Evolutionary conservation across 2,329 filamentous ascomycete species (phyloP).

Genomic region (Fulvia fulva): DNA sequence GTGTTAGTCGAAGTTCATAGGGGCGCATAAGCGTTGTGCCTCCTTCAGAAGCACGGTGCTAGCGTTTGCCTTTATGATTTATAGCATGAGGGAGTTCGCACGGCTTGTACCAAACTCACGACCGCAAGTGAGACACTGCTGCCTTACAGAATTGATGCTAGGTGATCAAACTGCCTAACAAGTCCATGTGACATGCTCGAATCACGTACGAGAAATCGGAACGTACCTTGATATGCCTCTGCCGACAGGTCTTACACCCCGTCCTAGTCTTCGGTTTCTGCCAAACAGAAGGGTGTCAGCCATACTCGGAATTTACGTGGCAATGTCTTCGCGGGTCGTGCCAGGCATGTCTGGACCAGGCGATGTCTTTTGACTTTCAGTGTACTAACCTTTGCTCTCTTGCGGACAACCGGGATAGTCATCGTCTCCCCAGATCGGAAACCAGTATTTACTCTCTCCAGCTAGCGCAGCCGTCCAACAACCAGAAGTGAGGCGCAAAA

Average conservation of each 20-base stretch:
- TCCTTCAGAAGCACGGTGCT: not conserved
- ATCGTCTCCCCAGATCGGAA: not conserved
- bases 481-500: not conserved
- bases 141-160: not conserved
- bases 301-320: no score
- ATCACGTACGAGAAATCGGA: not conserved
- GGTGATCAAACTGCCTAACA: not conserved
- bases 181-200: not conserved
- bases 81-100: not conserved
- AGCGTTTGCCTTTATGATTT: not conserved
- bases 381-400: conserved; percentile 17
- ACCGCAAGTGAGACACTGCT: not conserved
- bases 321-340: no score
- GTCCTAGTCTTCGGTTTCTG: conserved; percentile 14
- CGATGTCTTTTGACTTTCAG: no score
- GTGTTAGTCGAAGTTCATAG: not conserved
- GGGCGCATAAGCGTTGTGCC: no score
- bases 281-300: no score
- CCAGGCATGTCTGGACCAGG: no score
- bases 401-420: conserved; percentile 7
- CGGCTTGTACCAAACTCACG: not conserved
- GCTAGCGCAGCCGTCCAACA: not conserved
- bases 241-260: conserved; percentile 17
- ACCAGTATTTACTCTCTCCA: not conserved
- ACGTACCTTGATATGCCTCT: conserved; percentile 15